Evolutionary conservation across 108 stramenopile genomes (phyloP).

Genomic region (Skeletonema grethae): DNA sequence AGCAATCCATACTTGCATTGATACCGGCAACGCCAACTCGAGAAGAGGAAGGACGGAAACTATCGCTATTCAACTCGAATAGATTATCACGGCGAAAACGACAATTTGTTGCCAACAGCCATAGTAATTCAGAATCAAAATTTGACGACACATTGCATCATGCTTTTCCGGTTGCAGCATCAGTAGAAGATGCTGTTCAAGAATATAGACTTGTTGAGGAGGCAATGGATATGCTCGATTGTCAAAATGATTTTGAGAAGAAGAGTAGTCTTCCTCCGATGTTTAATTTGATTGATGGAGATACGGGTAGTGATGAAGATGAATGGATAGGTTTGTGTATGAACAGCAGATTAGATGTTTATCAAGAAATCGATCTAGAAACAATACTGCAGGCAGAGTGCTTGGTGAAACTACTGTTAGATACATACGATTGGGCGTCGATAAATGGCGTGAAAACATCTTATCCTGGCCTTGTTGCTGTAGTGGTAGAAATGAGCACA

Average conservation of each 20-base stretch:
- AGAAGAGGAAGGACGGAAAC: constrained; percentile 8
- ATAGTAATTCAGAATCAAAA: not conserved
- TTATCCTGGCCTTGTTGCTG: constrained; percentile 36
- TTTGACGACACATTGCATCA: not conserved
- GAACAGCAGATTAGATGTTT: constrained; percentile 11
- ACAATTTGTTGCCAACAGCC: not conserved
- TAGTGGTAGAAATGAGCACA: constrained; percentile 35
- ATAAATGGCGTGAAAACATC: constrained; percentile 25
- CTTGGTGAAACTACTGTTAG: constrained; percentile 54
- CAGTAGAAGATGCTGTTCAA: constrained; percentile 45
- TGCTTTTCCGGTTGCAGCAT: constrained; percentile 50
- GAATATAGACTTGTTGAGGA: constrained; percentile 66
- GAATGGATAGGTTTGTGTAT: constrained; percentile 63
- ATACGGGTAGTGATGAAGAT: constrained; percentile 69
- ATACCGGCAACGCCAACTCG: constrained; percentile 22
- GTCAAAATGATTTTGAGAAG: constrained; percentile 12
- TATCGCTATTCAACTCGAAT: constrained; percentile 17
- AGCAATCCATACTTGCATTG: constrained; percentile 46
- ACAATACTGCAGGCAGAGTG: constrained; percentile 76
- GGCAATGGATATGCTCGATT: constrained; percentile 44
- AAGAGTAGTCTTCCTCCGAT: constrained; percentile 49
- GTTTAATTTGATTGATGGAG: constrained; percentile 51
- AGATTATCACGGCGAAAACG: constrained; percentile 15
- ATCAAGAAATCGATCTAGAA: constrained; percentile 57
- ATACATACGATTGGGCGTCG: constrained; percentile 60